Base-by-base conservation (phyloP, 805 yeast species). In the Starmerella vitae region DNA sequence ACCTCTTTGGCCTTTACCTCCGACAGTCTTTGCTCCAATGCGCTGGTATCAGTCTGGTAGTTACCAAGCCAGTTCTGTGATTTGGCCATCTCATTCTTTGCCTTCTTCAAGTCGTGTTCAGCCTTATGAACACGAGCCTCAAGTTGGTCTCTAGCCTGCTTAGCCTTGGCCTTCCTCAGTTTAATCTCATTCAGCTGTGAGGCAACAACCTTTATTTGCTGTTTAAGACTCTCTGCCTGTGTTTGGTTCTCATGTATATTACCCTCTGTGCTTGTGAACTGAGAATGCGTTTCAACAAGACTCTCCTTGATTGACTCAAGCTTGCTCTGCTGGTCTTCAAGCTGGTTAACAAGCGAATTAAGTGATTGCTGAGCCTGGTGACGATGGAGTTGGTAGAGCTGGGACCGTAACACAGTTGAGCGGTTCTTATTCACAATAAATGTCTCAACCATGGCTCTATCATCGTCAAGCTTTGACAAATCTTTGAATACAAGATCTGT, bases 401-500 rank as follows among this genome's bases (percentile, higher is more conserved):
- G 57, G 0, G 84, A 70, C 44, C 66, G 68, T 30, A 72, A 67
- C 25, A 68, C 58, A 0, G 71, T 60, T 18, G 78, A 64, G 15
- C 64, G 54, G 52, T 81, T 83, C 57, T 84, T 94, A 27, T 68
- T 65, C 33, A 62, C 63, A 44, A 91, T 59, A 52, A 70, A 82
- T 18, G 65, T 63, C 28, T 88, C 58, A 0, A 94, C 94, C 28
- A 70, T 75, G 26, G 71, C 71, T 49, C 85, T 78, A 38, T 72
- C 72, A 7, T 55, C 52, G 41, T 82, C 91, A 43, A 80, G 69
- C 3, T 65, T 57, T 20, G 48, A 66, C 44, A 81, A 75, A 46
- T 86, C 95, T 46, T 72, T 73, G 48, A 77, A 81, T 1, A 85
- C 94, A 50, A 84, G 68, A 41, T 75, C 77, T 50, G 81, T 78